Percentiles rank a stretch among this genome's conserved stretches.
phyloP scores from a whole-genome alignment of 805 yeast genomes.

The Yarrowia sp. region DNA sequence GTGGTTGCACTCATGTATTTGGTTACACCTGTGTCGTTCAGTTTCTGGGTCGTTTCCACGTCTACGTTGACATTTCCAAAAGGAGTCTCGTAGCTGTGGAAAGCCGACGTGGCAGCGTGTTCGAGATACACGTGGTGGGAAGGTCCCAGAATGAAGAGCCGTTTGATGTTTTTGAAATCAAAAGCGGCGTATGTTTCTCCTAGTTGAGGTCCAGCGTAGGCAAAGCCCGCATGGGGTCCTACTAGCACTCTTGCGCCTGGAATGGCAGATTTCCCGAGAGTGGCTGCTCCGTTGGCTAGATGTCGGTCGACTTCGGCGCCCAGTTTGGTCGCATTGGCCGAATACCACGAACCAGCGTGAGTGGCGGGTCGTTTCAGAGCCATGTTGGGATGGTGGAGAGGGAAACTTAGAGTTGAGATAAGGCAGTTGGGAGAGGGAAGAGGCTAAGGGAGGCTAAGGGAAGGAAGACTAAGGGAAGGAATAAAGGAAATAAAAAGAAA shows the following conservation, averaged over 20 bases:
- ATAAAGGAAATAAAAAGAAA: too few relatives aligned
- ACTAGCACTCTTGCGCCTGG: conserved; percentile 50
- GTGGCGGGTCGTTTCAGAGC: conserved; percentile 56
- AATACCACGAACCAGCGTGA: conserved; percentile 92
- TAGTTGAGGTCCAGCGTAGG: conserved; percentile 73
- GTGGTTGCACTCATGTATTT: conserved; percentile 52
- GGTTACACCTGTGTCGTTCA: conserved; percentile 44
- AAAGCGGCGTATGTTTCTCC: conserved; percentile 73
- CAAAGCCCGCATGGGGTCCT: conserved; percentile 87
- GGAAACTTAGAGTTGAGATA: conserved; percentile 14
- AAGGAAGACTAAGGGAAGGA: too few relatives aligned
- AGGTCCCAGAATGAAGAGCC: conserved; percentile 85
- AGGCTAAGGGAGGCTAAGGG: too few relatives aligned
- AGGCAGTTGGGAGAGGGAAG: background rate
- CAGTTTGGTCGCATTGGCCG: conserved; percentile 45
- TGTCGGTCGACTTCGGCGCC: conserved; percentile 50
- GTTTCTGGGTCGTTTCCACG: conserved; percentile 36
- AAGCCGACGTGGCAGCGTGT: conserved; percentile 55
- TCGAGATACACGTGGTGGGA: conserved; percentile 84
- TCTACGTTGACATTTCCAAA: conserved; percentile 74
- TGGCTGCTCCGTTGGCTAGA: conserved; percentile 39
- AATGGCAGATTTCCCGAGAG: conserved; percentile 33
- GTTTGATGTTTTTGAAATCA: conserved; percentile 54
- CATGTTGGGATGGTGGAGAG: conserved; percentile 3
- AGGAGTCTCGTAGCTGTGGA: conserved; percentile 69